These are phyloP conservation scores for Kluyveromyces sp. DNA, from an alignment of 1,139 yeast species.

Conservation along the genomic window DNA sequence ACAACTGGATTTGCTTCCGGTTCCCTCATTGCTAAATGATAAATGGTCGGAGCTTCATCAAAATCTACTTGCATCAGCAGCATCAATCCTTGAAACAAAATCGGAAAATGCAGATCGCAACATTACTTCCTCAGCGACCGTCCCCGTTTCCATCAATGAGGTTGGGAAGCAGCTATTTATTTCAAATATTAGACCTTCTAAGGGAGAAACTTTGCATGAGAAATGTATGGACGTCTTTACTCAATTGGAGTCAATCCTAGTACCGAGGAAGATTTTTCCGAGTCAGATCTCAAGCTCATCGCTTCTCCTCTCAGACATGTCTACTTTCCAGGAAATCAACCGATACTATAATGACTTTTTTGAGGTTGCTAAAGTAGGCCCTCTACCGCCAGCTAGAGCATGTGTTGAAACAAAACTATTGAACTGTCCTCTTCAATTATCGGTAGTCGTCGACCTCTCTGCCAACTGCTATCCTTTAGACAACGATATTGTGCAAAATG, in stretches of 20 bases:
- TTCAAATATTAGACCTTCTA: constrained; percentile 42
- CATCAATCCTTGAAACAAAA: background rate
- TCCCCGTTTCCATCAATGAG: constrained; percentile 15
- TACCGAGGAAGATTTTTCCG: constrained; percentile 25
- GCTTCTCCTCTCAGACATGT: constrained; percentile 58
- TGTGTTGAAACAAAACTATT: constrained; percentile 63
- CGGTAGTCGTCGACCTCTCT: constrained; percentile 42
- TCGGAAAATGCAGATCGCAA: background rate
- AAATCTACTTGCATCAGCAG: background rate
- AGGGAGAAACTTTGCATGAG: constrained; percentile 31
- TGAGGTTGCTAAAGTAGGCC: constrained; percentile 31
- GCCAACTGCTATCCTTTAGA: constrained; percentile 4
- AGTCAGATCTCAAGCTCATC: constrained; percentile 45
- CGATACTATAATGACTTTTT: constrained; percentile 50
- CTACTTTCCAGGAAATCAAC: constrained; percentile 54
- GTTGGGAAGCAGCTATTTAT: constrained; percentile 39
- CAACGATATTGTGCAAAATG: constrained; percentile 9
- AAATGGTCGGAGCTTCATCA: constrained; percentile 38
- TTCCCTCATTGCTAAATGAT: constrained; percentile 45
- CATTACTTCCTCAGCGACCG: background rate
- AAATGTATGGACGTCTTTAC: constrained; percentile 46
- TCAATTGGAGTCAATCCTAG: constrained; percentile 36
- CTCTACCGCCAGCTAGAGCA: constrained; percentile 81
- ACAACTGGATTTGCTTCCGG: constrained; percentile 31
- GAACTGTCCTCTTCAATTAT: constrained; percentile 42